Percentiles rank a stretch among this genome's conserved stretches.
These are phyloP conservation scores for Phaeophleospora eucalypticola DNA, from an alignment of 2,329 filamentous ascomycete species.

Conservation along the genomic window DNA sequence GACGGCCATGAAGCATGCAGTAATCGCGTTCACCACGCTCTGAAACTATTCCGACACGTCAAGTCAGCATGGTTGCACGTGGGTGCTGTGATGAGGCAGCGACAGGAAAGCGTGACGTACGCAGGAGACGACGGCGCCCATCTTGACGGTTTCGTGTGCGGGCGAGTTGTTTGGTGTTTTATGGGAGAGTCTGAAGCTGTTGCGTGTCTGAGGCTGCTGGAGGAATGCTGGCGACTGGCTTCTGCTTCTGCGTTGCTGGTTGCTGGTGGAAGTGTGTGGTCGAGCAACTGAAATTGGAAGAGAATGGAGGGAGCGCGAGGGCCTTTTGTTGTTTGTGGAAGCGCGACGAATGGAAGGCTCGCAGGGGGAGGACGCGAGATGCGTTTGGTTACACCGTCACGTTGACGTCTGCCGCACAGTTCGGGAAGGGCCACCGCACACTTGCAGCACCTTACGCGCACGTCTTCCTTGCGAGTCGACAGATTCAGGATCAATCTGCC, in stretches of 20 bases:
- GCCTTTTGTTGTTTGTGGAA: too few species aligned
- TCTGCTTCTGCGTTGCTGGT: too few species aligned
- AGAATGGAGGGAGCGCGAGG: not conserved
- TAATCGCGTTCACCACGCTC: slow-evolving; percentile 43
- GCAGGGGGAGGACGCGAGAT: too few species aligned
- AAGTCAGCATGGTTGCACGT: not conserved
- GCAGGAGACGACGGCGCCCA: slow-evolving; percentile 81
- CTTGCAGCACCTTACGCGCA: too few species aligned
- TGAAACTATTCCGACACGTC: slow-evolving; percentile 26
- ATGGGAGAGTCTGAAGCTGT: not conserved
- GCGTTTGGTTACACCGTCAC: too few species aligned
- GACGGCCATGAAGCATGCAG: slow-evolving; percentile 37
- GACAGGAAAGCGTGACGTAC: slow-evolving; percentile 51
- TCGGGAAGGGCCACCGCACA: too few species aligned
- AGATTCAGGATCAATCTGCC: too few species aligned
- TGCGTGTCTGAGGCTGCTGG: not conserved
- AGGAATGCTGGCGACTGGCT: not conserved
- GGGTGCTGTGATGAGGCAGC: not conserved
- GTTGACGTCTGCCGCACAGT: too few species aligned
- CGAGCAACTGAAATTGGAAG: not conserved
- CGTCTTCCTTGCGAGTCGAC: too few species aligned
- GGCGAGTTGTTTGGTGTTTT: not conserved
- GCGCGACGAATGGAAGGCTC: too few species aligned
- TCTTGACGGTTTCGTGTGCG: slow-evolving; percentile 43
- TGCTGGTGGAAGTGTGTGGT: too few species aligned